Evolutionary conservation across 805 yeast genomes (phyloP).

Genomic region (Yarrowia sp.): DNA sequence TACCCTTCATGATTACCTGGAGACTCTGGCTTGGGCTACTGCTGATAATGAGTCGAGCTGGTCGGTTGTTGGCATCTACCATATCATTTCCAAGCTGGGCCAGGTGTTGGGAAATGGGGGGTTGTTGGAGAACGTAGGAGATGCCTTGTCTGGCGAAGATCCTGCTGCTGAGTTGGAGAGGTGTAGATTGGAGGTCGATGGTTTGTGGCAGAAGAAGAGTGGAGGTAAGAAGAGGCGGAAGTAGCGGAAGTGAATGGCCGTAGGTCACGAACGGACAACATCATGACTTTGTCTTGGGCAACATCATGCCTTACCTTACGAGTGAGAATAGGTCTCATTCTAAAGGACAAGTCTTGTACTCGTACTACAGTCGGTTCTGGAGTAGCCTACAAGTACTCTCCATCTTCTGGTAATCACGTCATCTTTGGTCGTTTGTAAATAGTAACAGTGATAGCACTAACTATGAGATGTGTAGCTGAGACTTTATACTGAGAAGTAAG

Average conservation of each 20-base stretch:
- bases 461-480: no score
- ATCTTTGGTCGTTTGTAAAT: no score
- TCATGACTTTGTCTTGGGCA: no score
- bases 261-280: background rate
- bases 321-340: no score
- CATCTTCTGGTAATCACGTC: no score
- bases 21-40: background rate
- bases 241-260: background rate
- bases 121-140: background rate
- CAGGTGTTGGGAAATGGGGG: conserved; percentile 7
- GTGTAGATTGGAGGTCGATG: background rate
- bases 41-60: background rate
- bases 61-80: background rate
- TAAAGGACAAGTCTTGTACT: no score
- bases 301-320: no score
- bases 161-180: conserved; percentile 1
- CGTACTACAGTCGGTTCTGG: no score
- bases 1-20: background rate
- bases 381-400: no score
- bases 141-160: background rate
- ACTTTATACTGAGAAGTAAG: no score
- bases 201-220: background rate
- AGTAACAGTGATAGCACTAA: no score
- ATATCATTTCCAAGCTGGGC: conserved; percentile 8
- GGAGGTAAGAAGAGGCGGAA: background rate